phyloP scores from a whole-genome alignment of 1,284 basidiomycete species.

The Xanthoconium separans region DNA sequence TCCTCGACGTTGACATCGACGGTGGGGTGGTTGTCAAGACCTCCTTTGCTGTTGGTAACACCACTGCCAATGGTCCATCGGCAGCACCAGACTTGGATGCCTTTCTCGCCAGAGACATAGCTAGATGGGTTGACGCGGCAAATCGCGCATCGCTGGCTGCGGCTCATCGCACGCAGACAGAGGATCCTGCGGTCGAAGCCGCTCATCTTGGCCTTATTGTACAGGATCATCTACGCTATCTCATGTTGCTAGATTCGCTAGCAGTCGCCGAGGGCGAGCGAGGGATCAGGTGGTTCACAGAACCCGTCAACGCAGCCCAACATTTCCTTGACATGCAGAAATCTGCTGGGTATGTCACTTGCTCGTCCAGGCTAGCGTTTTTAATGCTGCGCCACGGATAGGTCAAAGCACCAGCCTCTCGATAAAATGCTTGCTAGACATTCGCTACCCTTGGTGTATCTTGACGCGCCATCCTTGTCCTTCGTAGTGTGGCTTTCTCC shows the following conservation, averaged over 20 bases:
- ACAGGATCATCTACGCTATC: conserved; percentile 59
- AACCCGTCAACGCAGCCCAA: conserved; percentile 41
- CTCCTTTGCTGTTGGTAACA: conserved; percentile 62
- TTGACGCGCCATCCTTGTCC: conserved; percentile 63
- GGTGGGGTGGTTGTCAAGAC: conserved; percentile 58
- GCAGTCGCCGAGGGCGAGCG: conserved; percentile 63
- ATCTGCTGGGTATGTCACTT: conserved; percentile 14
- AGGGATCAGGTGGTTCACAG: conserved; percentile 73
- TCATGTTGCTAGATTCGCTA: conserved; percentile 68
- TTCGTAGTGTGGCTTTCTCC: conserved; percentile 72
- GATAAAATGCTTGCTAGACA: conserved; percentile 35
- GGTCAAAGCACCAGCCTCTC: conserved; percentile 24
- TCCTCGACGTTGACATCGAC: conserved; percentile 68
- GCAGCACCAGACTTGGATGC: conserved; percentile 48
- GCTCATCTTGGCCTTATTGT: conserved; percentile 45
- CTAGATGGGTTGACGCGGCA: conserved; percentile 57
- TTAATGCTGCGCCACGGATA: conserved; percentile 10
- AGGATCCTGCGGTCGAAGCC: conserved; percentile 47
- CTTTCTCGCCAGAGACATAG: conserved; percentile 54
- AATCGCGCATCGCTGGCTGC: conserved; percentile 49
- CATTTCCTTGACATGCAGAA: conserved; percentile 24
- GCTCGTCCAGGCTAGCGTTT: not conserved
- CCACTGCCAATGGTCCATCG: conserved; percentile 45
- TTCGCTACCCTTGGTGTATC: conserved; percentile 65
- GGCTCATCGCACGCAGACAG: conserved; percentile 6